phyloP scores from a whole-genome alignment of 495 filamentous ascomycete genomes.

The Penicillium subrubescens region DNA sequence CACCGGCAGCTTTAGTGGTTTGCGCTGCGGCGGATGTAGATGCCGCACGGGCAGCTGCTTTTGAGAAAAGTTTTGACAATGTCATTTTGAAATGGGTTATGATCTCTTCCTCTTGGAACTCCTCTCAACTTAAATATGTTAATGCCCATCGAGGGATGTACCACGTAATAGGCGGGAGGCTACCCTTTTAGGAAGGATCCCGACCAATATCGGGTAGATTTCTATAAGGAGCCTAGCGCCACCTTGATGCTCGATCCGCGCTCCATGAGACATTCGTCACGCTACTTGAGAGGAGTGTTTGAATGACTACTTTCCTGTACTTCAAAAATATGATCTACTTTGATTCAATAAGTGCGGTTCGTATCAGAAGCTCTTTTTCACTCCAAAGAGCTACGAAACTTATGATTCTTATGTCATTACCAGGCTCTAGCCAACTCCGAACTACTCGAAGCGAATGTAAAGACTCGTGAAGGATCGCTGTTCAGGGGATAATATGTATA shows the following conservation, averaged over 20 bases:
- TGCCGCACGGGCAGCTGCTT: slow-evolving; percentile 36
- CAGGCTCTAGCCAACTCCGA: too few relatives aligned
- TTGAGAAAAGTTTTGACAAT: slow-evolving; percentile 37
- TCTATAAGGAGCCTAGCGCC: neutral
- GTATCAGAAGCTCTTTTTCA: neutral
- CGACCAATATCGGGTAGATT: slow-evolving; percentile 2
- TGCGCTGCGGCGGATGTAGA: slow-evolving; percentile 37
- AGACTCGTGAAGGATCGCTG: too few relatives aligned
- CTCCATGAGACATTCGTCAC: neutral
- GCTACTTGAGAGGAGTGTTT: neutral
- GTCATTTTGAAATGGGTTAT: slow-evolving; percentile 23
- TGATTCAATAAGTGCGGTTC: too few relatives aligned
- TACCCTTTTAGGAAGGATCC: slow-evolving; percentile 8
- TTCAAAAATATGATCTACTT: neutral
- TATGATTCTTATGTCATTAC: too few relatives aligned
- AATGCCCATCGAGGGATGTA: slow-evolving; percentile 12
- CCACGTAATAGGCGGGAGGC: neutral
- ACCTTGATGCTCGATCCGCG: too few relatives aligned
- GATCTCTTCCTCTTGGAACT: neutral
- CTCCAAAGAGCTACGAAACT: neutral
- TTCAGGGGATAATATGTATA: too few relatives aligned
- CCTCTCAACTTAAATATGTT: slow-evolving; percentile 5
- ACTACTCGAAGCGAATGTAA: too few relatives aligned
- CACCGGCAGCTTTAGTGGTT: slow-evolving; percentile 58
- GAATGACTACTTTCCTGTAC: neutral